Evolutionary conservation across 192 early-diverging fungal species (phyloP).

Genomic region (Spizellomyces sp.): DNA sequence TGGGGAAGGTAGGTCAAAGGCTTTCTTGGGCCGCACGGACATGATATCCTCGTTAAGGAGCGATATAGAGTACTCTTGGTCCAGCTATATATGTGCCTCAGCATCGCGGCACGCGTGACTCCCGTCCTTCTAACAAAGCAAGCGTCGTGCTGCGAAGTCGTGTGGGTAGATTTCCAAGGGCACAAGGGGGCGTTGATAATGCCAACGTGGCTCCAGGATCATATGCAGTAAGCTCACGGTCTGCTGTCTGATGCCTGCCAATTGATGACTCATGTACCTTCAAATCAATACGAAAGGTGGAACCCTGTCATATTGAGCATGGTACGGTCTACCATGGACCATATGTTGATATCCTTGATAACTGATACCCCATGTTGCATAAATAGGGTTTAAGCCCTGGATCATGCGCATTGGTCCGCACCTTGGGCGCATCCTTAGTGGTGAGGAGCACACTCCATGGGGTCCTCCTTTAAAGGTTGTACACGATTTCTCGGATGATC

Average conservation of each 20-base stretch:
- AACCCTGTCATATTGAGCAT: neutral
- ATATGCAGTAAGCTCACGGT: neutral
- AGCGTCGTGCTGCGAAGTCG: neutral
- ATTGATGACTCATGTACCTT: neutral
- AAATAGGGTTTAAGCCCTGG: constrained; percentile 2
- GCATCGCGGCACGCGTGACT: neutral
- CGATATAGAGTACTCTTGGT: neutral
- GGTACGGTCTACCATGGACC: neutral
- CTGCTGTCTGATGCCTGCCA: neutral
- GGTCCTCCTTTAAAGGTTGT: neutral
- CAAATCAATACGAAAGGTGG: neutral
- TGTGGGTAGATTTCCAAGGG: neutral
- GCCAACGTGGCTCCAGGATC: constrained; percentile 3
- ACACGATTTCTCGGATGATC: neutral
- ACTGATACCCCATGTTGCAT: neutral
- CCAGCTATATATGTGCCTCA: constrained; percentile 2
- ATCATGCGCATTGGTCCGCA: neutral
- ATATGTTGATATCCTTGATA: neutral
- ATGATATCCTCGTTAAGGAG: neutral
- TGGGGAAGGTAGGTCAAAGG: neutral
- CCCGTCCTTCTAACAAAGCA: neutral
- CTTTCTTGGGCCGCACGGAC: neutral
- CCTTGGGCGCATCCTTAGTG: neutral
- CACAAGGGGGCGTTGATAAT: neutral
- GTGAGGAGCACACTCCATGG: neutral